phyloP scores from a whole-genome alignment of 495 filamentous ascomycete species.

The Neurospora tetraspora region DNA sequence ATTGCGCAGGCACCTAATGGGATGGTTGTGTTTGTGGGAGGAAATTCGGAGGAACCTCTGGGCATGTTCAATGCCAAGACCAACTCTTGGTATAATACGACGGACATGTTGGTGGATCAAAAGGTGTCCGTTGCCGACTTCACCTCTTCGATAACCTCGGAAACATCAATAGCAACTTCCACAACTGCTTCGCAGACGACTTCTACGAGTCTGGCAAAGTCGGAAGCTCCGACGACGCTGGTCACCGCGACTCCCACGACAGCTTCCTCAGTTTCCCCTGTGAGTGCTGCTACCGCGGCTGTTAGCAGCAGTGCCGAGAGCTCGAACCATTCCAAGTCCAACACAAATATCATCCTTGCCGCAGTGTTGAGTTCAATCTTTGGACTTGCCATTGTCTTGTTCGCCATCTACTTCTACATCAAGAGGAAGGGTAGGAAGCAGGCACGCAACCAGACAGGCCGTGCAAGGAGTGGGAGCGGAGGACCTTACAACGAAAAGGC shows the following conservation, averaged over 20 bases:
- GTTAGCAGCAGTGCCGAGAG: constrained; percentile 11
- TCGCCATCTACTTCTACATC: constrained; percentile 57
- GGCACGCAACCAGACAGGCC: constrained; percentile 34
- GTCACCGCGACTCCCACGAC: constrained; percentile 15
- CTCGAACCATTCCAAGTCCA: not conserved
- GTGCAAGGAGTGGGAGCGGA: constrained; percentile 40
- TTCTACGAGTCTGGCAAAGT: constrained; percentile 12
- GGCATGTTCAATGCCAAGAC: constrained; percentile 70
- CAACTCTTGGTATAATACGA: constrained; percentile 77
- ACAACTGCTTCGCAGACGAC: constrained; percentile 10
- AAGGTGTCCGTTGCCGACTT: constrained; percentile 23
- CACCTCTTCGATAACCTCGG: constrained; percentile 27
- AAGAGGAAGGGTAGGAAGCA: constrained; percentile 46
- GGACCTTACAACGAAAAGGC: constrained; percentile 41
- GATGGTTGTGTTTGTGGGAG: constrained; percentile 69
- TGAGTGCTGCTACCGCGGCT: not conserved
- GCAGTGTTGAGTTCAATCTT: constrained; percentile 71
- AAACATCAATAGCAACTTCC: constrained; percentile 32
- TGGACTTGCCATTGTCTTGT: constrained; percentile 59
- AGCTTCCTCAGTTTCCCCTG: not conserved
- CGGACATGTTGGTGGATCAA: constrained; percentile 47
- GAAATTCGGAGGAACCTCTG: constrained; percentile 52
- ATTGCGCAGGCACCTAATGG: constrained; percentile 42
- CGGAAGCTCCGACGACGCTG: constrained; percentile 26
- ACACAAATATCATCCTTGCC: constrained; percentile 51